Evolutionary conservation across 1,284 basidiomycete genomes (phyloP).

Genomic region (Pyrrhoderma noxium): DNA sequence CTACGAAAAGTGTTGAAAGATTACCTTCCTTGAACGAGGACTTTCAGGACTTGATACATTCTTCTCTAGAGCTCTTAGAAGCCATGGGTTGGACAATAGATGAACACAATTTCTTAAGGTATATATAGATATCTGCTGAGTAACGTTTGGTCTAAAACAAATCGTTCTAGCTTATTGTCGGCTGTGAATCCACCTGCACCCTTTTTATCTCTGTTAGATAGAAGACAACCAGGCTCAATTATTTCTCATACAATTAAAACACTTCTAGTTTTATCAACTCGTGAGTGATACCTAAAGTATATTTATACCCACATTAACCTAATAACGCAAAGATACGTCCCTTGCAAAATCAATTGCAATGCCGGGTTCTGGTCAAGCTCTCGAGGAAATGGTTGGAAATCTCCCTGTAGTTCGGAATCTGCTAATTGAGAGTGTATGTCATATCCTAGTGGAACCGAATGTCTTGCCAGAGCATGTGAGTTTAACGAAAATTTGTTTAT

Average conservation of each 20-base stretch:
- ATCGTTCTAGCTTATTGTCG: slow-evolving; percentile 31
- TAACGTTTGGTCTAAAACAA: slow-evolving; percentile 5
- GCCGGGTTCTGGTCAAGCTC: no score
- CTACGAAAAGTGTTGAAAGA: slow-evolving; percentile 33
- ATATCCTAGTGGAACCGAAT: slow-evolving; percentile 40
- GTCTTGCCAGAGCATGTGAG: slow-evolving; percentile 39
- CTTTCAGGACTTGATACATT: slow-evolving; percentile 29
- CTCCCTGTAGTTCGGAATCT: slow-evolving; percentile 27
- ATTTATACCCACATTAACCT: not conserved
- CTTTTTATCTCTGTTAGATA: slow-evolving; percentile 42
- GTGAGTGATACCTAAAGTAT: slow-evolving; percentile 34
- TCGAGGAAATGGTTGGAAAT: no score
- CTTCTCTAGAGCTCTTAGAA: slow-evolving; percentile 45
- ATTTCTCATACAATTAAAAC: slow-evolving; percentile 39
- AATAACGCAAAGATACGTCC: no score
- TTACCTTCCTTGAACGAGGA: slow-evolving; percentile 23
- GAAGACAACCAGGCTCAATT: slow-evolving; percentile 43
- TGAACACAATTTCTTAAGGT: slow-evolving; percentile 39
- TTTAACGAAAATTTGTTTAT: not conserved
- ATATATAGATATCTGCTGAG: slow-evolving; percentile 17
- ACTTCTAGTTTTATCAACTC: slow-evolving; percentile 48
- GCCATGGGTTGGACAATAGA: slow-evolving; percentile 42
- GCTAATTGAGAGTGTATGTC: slow-evolving; percentile 47
- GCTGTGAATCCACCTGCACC: slow-evolving; percentile 35
- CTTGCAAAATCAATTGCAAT: no score